A percentile compares a stretch with the other conserved stretches of the same genome.
phyloP scores from a whole-genome alignment of 768 basidiomycete genomes.

The Thelephora aurantiotincta region DNA sequence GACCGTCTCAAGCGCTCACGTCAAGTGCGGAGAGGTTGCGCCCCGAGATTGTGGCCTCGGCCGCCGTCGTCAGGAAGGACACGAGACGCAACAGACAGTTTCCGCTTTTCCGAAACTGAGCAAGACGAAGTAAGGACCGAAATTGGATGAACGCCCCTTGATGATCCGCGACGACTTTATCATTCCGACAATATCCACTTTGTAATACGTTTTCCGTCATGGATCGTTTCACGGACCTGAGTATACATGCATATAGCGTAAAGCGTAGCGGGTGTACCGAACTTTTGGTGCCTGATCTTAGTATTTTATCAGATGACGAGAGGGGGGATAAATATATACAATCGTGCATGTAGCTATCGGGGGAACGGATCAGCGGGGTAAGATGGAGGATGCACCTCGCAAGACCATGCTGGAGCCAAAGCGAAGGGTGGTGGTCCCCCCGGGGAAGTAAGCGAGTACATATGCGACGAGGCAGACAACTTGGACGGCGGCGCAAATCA shows the following conservation, averaged over 20 bases:
- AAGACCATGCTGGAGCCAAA: conserved; percentile 72
- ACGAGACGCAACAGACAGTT: conserved; percentile 7
- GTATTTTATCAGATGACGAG: no score
- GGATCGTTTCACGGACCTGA: no score
- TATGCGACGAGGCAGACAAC: conserved; percentile 80
- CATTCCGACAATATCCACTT: no score
- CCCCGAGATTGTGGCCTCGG: conserved; percentile 68
- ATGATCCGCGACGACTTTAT: no score
- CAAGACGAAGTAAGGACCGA: background rate
- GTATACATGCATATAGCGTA: no score
- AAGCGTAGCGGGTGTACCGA: no score
- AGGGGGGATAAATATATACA: no score
- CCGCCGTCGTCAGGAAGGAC: conserved; percentile 17
- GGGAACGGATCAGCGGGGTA: background rate
- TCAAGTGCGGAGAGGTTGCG: conserved; percentile 76
- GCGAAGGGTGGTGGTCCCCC: conserved; percentile 66
- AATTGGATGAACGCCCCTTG: no score
- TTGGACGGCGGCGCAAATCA: conserved; percentile 73
- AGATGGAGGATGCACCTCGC: conserved; percentile 41
- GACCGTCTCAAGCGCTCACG: conserved; percentile 43
- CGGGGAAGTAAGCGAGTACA: conserved; percentile 91
- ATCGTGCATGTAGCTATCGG: no score
- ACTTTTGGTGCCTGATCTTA: no score
- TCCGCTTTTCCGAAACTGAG: background rate
- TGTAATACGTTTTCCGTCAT: no score